These are phyloP conservation scores for Epichloe gansuensis DNA, from an alignment of 2,329 filamentous ascomycete genomes.

Conservation along the genomic window DNA sequence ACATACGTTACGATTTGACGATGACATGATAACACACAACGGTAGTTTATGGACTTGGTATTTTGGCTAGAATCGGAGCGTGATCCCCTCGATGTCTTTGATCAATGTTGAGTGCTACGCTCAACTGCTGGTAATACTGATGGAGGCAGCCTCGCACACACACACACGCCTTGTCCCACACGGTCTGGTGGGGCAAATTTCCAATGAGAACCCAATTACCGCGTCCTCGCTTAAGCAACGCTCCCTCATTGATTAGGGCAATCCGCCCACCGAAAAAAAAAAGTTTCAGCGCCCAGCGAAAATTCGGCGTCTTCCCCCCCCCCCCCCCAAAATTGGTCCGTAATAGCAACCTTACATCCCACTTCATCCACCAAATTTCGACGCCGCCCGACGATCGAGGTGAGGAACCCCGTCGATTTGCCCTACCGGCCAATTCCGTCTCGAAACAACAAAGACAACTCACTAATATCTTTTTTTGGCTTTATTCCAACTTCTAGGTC, in stretches of 20 bases:
- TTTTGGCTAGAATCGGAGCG: background rate
- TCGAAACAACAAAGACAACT: background rate
- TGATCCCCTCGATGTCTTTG: too few relatives aligned
- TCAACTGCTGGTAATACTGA: too few relatives aligned
- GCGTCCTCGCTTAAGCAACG: slow-evolving; percentile 17
- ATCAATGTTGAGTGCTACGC: too few relatives aligned
- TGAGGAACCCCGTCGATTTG: slow-evolving; percentile 13
- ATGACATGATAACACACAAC: background rate
- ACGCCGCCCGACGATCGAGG: slow-evolving; percentile 30
- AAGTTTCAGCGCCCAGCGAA: slow-evolving; percentile 11
- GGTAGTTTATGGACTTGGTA: background rate
- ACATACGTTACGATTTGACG: slow-evolving; percentile 2
- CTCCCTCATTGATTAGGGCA: slow-evolving; percentile 23
- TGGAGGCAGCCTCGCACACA: too few relatives aligned
- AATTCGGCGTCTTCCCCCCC: slow-evolving; percentile 17
- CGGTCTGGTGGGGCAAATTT: background rate
- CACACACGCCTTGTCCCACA: too few relatives aligned
- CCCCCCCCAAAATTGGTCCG: too few relatives aligned
- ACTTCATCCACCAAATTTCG: slow-evolving; percentile 22
- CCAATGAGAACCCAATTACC: background rate
- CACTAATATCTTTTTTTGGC: background rate
- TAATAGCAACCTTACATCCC: slow-evolving; percentile 16
- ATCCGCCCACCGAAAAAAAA: slow-evolving; percentile 25
- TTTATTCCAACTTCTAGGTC: slow-evolving; percentile 7
- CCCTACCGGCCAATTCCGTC: background rate